These are phyloP conservation scores for Dactylellina leptospora DNA, from an alignment of 2,329 filamentous ascomycete genomes.

Conservation along the genomic window DNA sequence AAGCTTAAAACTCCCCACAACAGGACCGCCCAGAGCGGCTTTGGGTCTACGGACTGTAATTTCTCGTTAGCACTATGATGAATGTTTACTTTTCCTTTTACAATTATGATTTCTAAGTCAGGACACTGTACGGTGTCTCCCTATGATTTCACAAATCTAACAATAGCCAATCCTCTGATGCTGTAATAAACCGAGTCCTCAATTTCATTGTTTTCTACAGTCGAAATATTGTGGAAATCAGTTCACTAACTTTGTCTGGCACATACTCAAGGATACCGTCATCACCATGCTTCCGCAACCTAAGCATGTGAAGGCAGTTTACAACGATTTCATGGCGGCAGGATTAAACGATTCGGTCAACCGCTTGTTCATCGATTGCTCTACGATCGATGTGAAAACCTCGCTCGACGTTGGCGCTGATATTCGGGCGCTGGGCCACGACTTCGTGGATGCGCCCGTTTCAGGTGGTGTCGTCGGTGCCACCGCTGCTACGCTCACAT, in stretches of 20 bases:
- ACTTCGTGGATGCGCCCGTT: slow-evolving; percentile 94
- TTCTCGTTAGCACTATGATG: slow-evolving; percentile 64
- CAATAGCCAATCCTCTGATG: slow-evolving; percentile 80
- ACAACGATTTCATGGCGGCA: slow-evolving; percentile 68
- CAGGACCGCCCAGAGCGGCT: no score
- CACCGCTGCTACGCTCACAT: slow-evolving; percentile 84
- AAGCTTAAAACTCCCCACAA: slow-evolving; percentile 59
- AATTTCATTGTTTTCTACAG: no score
- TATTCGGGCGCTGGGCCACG: slow-evolving; percentile 73
- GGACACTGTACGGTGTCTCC: slow-evolving; percentile 65
- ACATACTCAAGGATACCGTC: slow-evolving; percentile 73
- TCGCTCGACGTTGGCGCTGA: slow-evolving; percentile 79
- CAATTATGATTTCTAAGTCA: slow-evolving; percentile 77
- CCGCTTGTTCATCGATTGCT: slow-evolving; percentile 89
- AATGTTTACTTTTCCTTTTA: slow-evolving; percentile 62
- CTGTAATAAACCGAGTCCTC: slow-evolving; percentile 55
- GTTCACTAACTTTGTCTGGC: slow-evolving; percentile 45
- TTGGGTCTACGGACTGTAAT: no score
- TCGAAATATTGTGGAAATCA: not conserved
- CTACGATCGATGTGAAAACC: slow-evolving; percentile 90
- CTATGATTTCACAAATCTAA: slow-evolving; percentile 69
- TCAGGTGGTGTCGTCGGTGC: slow-evolving; percentile 95
- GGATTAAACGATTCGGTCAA: slow-evolving; percentile 59
- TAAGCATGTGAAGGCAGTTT: slow-evolving; percentile 84
- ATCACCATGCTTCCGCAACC: slow-evolving; percentile 91